Percentiles rank a stretch among this genome's conserved stretches.
Conservation (phyloP, 2,329 filamentous ascomycete genomes). For the Fusarium equiseti region DNA sequence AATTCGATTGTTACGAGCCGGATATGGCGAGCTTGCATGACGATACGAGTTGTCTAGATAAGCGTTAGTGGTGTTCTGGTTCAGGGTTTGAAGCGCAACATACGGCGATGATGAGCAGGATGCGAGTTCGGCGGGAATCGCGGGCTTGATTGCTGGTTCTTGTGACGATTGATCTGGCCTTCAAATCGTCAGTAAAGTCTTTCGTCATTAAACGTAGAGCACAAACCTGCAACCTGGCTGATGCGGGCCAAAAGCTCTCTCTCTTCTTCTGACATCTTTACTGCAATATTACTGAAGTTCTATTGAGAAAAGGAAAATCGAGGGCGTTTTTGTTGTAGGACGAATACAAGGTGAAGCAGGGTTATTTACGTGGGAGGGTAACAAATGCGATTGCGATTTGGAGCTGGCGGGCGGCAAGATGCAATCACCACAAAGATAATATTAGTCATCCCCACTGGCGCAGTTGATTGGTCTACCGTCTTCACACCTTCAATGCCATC, state of each 20-base stretch:
- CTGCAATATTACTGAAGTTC: not conserved
- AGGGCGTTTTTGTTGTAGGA: not conserved
- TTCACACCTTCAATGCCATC: slow-evolving; percentile 16
- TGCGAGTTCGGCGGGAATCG: slow-evolving; percentile 48
- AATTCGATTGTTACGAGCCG: slow-evolving; percentile 52
- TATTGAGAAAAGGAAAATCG: not conserved
- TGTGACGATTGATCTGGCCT: slow-evolving; percentile 86
- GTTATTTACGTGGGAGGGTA: not conserved
- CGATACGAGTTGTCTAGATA: slow-evolving; percentile 51
- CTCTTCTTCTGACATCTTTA: slow-evolving; percentile 62
- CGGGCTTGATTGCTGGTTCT: slow-evolving; percentile 68
- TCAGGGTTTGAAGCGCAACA: slow-evolving; percentile 30
- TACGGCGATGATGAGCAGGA: slow-evolving; percentile 53
- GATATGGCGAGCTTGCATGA: slow-evolving; percentile 51
- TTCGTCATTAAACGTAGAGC: slow-evolving; percentile 19
- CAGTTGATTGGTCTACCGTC: slow-evolving; percentile 35
- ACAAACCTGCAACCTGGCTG: slow-evolving; percentile 62
- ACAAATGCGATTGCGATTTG: slow-evolving; percentile 4
- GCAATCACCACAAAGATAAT: slow-evolving; percentile 35
- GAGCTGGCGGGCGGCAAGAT: slow-evolving; percentile 22
- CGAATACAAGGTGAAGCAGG: slow-evolving; percentile 6
- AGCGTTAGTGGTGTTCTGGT: slow-evolving; percentile 20
- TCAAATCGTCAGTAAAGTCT: slow-evolving; percentile 40
- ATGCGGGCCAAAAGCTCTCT: slow-evolving; percentile 67
- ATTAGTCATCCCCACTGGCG: slow-evolving; percentile 40